Evolutionary conservation across 2,329 filamentous ascomycete genomes (phyloP), one percentile per base, ranked within the genome.

Genomic region (Trichophyton benhamiae): DNA sequence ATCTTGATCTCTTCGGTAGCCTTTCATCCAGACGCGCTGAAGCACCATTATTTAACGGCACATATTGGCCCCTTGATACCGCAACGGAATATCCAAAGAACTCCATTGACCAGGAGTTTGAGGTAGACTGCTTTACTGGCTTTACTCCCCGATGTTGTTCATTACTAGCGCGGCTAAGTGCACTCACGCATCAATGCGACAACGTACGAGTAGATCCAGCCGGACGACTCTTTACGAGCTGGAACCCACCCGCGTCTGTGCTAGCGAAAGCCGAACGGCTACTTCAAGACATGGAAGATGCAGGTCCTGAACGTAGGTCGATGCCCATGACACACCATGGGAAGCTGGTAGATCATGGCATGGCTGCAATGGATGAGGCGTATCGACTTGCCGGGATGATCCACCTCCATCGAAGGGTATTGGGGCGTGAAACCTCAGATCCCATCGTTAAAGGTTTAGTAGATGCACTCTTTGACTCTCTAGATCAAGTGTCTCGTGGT

Each of bases 361-460:
- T 82, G 60, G 78, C 79, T 77, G 86, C 88, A 8, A 87, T 85
- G 1, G 91, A 94, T 69, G 82, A 87, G 68, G 85, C 88, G 1
- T 92, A 89, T 72, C 88, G 92, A 69, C 89, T 85, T 80, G 87
- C 88, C 0, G 89, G 86, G 0, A 76, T 91, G 9, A 82, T 92
- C 3, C 88, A 94, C 68, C 79, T 94, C 7, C 82, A 88, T 63
- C 83, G 88, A 11, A 83, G 89, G 15, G 85, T 91, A 0, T 76
- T 92, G 13, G 84, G 84, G 2, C 83, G 83, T 53, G 76, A 80
- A 0, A 77, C 82, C 0, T 72, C 72, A 1, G 82, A 88, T 64
- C 70, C 75, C 0, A 79, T 83, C 22, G 86, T 94, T 0, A 84
- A 85, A 66, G 74, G 77, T 9, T 82, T 83, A 0, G 83, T 91